Evolutionary conservation across 345 rosid genomes (phyloP).

Genomic region (Sonneratia caseolaris): DNA sequence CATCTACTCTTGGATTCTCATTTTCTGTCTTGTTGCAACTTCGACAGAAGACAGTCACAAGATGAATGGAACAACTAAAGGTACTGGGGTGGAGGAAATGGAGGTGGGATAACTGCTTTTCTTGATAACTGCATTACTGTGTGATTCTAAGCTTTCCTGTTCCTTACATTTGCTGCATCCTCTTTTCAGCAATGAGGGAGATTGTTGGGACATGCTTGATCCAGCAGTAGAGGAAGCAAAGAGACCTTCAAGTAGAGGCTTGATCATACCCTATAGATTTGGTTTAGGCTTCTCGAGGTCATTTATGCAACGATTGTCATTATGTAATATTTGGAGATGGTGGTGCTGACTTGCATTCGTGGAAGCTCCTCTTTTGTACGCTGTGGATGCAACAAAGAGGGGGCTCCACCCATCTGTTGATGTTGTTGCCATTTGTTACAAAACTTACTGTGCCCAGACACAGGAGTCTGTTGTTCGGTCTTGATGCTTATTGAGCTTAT

Average conservation of each 20-base stretch:
- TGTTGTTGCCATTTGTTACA: no score
- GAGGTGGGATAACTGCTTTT: neutral
- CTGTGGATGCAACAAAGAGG: neutral
- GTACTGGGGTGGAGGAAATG: neutral
- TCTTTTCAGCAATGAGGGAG: constrained; percentile 2
- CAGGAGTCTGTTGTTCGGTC: neutral
- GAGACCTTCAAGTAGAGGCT: neutral
- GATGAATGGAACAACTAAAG: constrained; percentile 7
- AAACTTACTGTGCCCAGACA: neutral
- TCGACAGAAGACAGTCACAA: constrained; percentile 4
- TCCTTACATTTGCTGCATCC: neutral
- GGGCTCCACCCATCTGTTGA: no score
- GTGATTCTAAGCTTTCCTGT: neutral
- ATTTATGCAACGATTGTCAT: neutral
- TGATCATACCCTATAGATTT: neutral
- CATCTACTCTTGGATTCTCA: neutral
- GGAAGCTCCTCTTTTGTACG: neutral
- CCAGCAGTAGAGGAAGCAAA: neutral
- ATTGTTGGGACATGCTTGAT: neutral
- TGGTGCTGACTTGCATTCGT: neutral
- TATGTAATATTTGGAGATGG: neutral
- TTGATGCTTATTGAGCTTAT: neutral
- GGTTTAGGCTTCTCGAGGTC: neutral
- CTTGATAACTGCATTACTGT: neutral
- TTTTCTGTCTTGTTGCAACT: neutral